Conservation (phyloP, 2,329 filamentous ascomycete species). For the Fusarium pininemorale region DNA sequence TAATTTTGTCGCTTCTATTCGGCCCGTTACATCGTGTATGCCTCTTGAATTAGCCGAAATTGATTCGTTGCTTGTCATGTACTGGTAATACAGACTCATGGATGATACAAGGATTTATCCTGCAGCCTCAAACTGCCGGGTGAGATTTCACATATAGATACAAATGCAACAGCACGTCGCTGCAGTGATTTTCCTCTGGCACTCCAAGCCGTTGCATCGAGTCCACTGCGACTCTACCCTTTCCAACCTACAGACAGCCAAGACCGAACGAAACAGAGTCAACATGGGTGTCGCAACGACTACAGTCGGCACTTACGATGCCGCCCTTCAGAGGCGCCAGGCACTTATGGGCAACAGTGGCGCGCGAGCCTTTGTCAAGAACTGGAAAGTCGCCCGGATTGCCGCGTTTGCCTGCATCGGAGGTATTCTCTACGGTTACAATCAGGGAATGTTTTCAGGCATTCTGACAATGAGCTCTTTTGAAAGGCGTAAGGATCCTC, state of each 20-base stretch:
- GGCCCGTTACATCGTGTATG: neutral
- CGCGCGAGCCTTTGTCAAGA: constrained; percentile 64
- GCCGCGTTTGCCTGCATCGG: constrained; percentile 71
- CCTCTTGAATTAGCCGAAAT: constrained; percentile 10
- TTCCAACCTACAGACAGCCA: neutral
- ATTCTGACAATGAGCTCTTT: constrained; percentile 68
- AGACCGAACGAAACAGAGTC: neutral
- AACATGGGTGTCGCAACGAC: constrained; percentile 22
- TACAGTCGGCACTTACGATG: constrained; percentile 54
- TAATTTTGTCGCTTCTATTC: neutral
- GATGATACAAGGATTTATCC: constrained; percentile 6
- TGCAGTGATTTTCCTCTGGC: neutral
- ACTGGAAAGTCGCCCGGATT: constrained; percentile 68
- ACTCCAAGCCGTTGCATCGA: neutral
- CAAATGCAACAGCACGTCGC: neutral
- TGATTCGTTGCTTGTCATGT: neutral
- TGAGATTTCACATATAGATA: constrained; percentile 1
- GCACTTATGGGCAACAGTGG: constrained; percentile 63
- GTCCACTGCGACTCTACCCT: neutral
- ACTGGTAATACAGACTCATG: neutral
- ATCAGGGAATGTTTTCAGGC: constrained; percentile 71
- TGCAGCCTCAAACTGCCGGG: neutral
- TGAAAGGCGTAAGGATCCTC: constrained; percentile 54
- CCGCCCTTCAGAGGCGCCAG: constrained; percentile 61
- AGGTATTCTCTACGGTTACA: constrained; percentile 74